Evolutionary conservation across 2,329 filamentous ascomycete genomes (phyloP).

Genomic region (Pseudopithomyces maydicus): DNA sequence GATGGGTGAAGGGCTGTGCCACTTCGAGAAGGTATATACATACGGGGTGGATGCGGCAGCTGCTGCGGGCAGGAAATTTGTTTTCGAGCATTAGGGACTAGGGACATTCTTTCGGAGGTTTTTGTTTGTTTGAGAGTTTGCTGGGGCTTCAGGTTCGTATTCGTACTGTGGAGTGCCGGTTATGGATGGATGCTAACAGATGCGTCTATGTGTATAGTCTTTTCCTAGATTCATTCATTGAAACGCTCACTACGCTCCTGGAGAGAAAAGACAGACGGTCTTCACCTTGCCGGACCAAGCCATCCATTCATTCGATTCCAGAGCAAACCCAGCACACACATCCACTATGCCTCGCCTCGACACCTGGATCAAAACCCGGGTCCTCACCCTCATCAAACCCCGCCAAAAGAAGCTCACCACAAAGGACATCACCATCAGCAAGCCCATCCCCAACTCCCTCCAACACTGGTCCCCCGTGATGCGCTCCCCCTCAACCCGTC

Average conservation of each 20-base stretch:
- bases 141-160: slow-evolving; percentile 1
- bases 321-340: not conserved
- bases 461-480: slow-evolving; percentile 3
- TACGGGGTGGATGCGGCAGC: not conserved
- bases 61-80: slow-evolving; percentile 7
- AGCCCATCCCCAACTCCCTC: slow-evolving; percentile 7
- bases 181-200: not conserved
- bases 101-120: not conserved
- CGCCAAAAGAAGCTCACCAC: slow-evolving; percentile 11
- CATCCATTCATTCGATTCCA: not conserved
- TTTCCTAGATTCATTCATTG: slow-evolving; percentile 2
- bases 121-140: not conserved
- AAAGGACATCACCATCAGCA: slow-evolving; percentile 11
- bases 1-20: slow-evolving; percentile 1
- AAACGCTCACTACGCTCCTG: not conserved
- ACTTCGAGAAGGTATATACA: slow-evolving; percentile 4
- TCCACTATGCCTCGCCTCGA: slow-evolving; percentile 15
- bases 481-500: slow-evolving; percentile 4
- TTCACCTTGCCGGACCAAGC: not conserved
- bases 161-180: not conserved
- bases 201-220: not conserved
- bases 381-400: slow-evolving; percentile 9
- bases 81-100: not conserved
- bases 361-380: slow-evolving; percentile 14
- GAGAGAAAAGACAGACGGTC: not conserved